Conservation (phyloP, 1,139 yeast species). For the Blastobotrys illinoisensis region DNA sequence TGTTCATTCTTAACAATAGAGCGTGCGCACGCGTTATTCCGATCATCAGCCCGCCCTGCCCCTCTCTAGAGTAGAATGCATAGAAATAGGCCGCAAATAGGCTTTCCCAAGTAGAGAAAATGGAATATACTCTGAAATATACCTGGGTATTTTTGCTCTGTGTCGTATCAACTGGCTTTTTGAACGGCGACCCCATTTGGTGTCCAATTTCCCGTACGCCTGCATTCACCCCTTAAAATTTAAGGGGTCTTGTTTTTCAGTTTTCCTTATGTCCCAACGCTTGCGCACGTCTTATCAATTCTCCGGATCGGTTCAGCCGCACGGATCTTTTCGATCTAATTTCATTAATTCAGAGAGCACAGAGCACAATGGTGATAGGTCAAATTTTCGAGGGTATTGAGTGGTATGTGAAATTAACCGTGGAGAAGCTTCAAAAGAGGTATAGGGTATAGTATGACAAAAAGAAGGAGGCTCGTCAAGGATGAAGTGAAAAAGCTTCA, state of each 20-base stretch:
- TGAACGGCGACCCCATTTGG: too few relatives aligned
- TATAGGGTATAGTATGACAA: too few relatives aligned
- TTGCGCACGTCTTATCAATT: not conserved
- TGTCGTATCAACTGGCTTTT: too few relatives aligned
- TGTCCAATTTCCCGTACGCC: not conserved
- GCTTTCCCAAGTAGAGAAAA: not conserved
- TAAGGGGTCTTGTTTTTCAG: not conserved
- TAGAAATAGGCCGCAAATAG: not conserved
- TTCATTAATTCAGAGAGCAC: not conserved
- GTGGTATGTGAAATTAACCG: not conserved
- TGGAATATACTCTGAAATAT: not conserved
- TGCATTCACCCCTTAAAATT: not conserved
- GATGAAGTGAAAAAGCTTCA: too few relatives aligned
- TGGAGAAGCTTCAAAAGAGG: too few relatives aligned
- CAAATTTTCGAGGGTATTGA: too few relatives aligned
- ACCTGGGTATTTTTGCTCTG: not conserved
- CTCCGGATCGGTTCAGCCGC: not conserved
- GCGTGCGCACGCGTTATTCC: not conserved
- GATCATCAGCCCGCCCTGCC: not conserved
- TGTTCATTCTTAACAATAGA: not conserved
- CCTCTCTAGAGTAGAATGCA: too few relatives aligned
- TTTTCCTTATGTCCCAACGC: not conserved
- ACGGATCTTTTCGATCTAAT: not conserved
- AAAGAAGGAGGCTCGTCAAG: too few relatives aligned
- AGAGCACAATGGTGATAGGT: too few relatives aligned